Percentiles rank a stretch among this genome's conserved stretches.
These are phyloP conservation scores for Vigna reflexopilosa DNA, from an alignment of 306 rosid species.

Conservation along the genomic window DNA sequence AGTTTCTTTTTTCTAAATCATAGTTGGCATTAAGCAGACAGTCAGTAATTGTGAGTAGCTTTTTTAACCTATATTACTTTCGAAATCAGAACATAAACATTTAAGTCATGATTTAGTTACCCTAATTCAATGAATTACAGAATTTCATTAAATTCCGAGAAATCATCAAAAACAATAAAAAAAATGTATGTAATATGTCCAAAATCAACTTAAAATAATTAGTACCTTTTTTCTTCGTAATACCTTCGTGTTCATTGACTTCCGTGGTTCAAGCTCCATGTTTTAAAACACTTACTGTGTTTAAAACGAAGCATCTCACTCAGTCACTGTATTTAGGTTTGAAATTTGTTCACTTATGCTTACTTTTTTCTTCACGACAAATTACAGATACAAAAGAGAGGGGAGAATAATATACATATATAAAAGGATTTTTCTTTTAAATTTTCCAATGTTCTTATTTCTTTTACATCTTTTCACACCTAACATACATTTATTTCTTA, in stretches of 20 bases:
- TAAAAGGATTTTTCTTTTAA: neutral
- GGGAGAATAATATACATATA: too few species aligned
- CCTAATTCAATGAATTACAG: neutral
- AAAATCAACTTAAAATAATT: neutral
- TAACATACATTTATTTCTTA: neutral
- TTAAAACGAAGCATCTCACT: neutral
- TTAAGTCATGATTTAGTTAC: neutral
- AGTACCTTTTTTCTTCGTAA: neutral
- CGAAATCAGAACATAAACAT: too few species aligned
- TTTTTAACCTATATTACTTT: too few species aligned
- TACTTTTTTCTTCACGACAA: neutral
- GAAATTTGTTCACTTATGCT: neutral
- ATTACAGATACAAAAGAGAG: neutral
- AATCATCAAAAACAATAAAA: too few species aligned
- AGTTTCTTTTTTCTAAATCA: too few species aligned
- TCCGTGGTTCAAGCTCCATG: conserved; percentile 4
- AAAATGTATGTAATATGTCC: neutral
- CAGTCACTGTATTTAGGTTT: neutral
- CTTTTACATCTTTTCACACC: neutral
- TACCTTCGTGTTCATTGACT: neutral
- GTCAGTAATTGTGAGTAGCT: too few species aligned
- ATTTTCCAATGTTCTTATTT: neutral
- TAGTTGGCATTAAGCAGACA: too few species aligned
- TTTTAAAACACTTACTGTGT: neutral
- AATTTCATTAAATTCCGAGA: neutral